A percentile compares a stretch with the other conserved stretches of the same genome.
These are phyloP conservation scores for Grammothele lineata DNA, from an alignment of 768 basidiomycete genomes.

Conservation along the genomic window DNA sequence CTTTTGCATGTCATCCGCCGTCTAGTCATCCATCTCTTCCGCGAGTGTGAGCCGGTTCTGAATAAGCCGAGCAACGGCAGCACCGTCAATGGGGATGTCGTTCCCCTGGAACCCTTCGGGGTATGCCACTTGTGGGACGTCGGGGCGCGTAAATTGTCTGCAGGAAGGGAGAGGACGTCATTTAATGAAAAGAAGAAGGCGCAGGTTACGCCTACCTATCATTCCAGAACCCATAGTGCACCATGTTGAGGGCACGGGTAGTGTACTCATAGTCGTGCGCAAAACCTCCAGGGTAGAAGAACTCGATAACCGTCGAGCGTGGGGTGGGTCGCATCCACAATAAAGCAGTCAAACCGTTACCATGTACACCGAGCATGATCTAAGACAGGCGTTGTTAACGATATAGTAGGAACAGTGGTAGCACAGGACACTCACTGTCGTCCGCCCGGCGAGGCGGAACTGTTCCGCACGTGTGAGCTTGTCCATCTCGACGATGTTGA, in stretches of 20 bases:
- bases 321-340: slow-evolving; percentile 90
- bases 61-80: slow-evolving; percentile 57
- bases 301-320: slow-evolving; percentile 86
- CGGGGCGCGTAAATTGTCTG: slow-evolving; percentile 73
- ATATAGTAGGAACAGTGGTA: too few relatives aligned
- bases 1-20: background rate
- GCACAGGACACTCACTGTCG: slow-evolving; percentile 60
- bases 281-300: slow-evolving; percentile 83
- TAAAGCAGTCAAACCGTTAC: slow-evolving; percentile 84
- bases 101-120: slow-evolving; percentile 90
- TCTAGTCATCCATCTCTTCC: slow-evolving; percentile 59
- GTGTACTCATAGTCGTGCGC: slow-evolving; percentile 85
- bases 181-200: background rate
- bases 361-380: slow-evolving; percentile 95
- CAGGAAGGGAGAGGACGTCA: background rate
- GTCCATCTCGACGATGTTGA: slow-evolving; percentile 85
- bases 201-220: slow-evolving; percentile 41
- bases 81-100: slow-evolving; percentile 78
- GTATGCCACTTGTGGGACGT: slow-evolving; percentile 62
- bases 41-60: slow-evolving; percentile 52
- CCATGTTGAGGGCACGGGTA: slow-evolving; percentile 77
- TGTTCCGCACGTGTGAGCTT: slow-evolving; percentile 78
- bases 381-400: too few relatives aligned
- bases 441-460: slow-evolving; percentile 72
- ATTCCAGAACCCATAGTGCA: slow-evolving; percentile 83